Evolutionary conservation across 768 basidiomycete species (phyloP), one percentile per base, ranked within the genome.

Genomic region (Multifurca ochricompacta): DNA sequence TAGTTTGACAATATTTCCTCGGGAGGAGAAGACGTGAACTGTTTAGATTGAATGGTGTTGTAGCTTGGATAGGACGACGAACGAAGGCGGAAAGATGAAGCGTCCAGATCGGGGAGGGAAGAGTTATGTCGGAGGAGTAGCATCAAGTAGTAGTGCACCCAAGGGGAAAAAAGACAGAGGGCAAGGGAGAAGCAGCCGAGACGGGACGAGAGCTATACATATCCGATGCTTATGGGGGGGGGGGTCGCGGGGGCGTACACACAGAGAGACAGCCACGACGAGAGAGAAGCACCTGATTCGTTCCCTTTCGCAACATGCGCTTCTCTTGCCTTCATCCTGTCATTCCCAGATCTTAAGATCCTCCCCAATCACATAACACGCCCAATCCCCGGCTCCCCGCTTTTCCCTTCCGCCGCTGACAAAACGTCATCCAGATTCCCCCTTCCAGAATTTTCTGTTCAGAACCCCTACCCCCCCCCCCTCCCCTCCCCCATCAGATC

Each of bases 401-500:
- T 51, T 51, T 53, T 51, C 59, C 63, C 49, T 64, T 62, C 62
- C 60, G 54, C 54, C 66, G 58, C 64, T 62, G 63, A 62, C 61
- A 62, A 59, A 62, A 59, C 59, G 54, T 53, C 62, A 55, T 59
- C 53, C 59, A 61, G 62, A 61, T 58, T 63, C 36, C 48, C 50
- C 63, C 62, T 56, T 59, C 57, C 53, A 58, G 60, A 60, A 27
- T 54, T 43, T 52, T 54, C 40, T n/a, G n/a, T 58, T 48, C 21
- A 44, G 53, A 59, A 52, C 28, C 35, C 56, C n/a, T n/a, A n/a
- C n/a, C n/a, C n/a, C n/a, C 41, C 28, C 42, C 54, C 48, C 51
- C 57, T n/a, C n/a, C n/a, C n/a, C 41, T 34, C 42, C 54, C 48
- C 51, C 57, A 59, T 58, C 59, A 54, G 60, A 61, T 60, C 54